Evolutionary conservation across 108 stramenopile species (phyloP), one percentile per base, ranked within the genome.

Genomic region (Cyclostephanos tholiformis): DNA sequence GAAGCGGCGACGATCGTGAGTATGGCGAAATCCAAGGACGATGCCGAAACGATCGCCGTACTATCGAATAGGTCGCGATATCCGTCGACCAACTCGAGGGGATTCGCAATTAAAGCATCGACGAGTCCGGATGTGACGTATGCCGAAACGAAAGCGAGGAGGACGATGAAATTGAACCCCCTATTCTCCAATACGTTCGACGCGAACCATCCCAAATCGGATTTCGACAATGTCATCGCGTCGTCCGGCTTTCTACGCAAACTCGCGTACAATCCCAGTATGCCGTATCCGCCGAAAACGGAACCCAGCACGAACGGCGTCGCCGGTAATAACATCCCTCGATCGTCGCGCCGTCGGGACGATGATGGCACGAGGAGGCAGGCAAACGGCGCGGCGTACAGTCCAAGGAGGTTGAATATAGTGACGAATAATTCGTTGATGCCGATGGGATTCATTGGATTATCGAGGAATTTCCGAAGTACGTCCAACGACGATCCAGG

Each of bases 141-240:
- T 4, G 70, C 66, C 7, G 77, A 74, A 8, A 53, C 13, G 26
- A 51, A 30, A 7, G 52, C 63, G 29, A 53, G 74, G 4, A 65
- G 62, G 38, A 77, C 43, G 32, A 51, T 43, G 43, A 44, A 79
- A 30, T 85, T 87, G 71, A 86, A 68, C 4, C 78, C 19, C 71
- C 85, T 91, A 65, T 86, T 91, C 46, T 91, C 90, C 35, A 89
- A 62, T 2, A 91, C 72, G 52, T 89, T 91, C 6, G 55, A 41
- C 17, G 88, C 89, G 29, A 91, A 67, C 88, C 90, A 87, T n/a
- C 80, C 82, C 23, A 87, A 29, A 14, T 87, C 85, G 16, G 72
- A 29, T 12, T 71, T 67, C 12, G 58, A 63, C 14, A 77, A 4
- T 13, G 69, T 19, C 17, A 35, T 63, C 48, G 5, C 86, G 89